These are phyloP conservation scores for Didymella glomerata DNA, from an alignment of 2,329 filamentous ascomycete genomes.

Conservation along the genomic window DNA sequence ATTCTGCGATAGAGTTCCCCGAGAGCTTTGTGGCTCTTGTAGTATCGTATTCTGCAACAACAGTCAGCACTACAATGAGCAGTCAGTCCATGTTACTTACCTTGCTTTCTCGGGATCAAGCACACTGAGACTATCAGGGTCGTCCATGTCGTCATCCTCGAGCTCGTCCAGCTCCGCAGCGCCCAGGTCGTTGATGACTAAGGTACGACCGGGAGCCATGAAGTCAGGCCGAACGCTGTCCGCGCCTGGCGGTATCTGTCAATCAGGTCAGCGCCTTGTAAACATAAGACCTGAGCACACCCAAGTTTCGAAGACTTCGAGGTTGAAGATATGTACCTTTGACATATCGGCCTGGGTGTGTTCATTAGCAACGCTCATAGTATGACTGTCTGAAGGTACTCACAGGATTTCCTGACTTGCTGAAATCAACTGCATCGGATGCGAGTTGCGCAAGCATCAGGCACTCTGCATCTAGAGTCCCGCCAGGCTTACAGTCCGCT, in stretches of 20 bases:
- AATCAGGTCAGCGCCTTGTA: background rate
- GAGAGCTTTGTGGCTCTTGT: conserved; percentile 72
- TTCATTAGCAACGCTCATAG: background rate
- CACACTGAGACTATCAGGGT: conserved; percentile 40
- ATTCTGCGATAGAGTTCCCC: conserved; percentile 76
- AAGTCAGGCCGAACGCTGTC: conserved; percentile 59
- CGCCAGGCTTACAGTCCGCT: conserved; percentile 48
- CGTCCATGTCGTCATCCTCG: conserved; percentile 48
- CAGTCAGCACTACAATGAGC: too few species aligned
- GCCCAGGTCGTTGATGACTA: conserved; percentile 47
- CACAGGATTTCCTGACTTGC: conserved; percentile 38
- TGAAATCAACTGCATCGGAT: conserved; percentile 45
- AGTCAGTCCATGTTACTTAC: conserved; percentile 3
- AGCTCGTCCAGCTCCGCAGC: conserved; percentile 35
- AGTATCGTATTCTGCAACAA: conserved; percentile 60
- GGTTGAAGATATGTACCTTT: background rate
- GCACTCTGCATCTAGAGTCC: conserved; percentile 45
- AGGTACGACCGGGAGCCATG: conserved; percentile 58
- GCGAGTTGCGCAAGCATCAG: conserved; percentile 53
- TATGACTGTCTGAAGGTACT: background rate
- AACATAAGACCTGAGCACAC: too few species aligned
- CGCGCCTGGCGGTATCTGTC: conserved; percentile 25
- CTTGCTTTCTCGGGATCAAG: conserved; percentile 56
- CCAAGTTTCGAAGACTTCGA: too few species aligned
- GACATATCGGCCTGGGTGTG: conserved; percentile 19